Evolutionary conservation across 1,139 yeast species (phyloP), one percentile per base, ranked within the genome.

Genomic region (Lodderomyces oxycetoniae): DNA sequence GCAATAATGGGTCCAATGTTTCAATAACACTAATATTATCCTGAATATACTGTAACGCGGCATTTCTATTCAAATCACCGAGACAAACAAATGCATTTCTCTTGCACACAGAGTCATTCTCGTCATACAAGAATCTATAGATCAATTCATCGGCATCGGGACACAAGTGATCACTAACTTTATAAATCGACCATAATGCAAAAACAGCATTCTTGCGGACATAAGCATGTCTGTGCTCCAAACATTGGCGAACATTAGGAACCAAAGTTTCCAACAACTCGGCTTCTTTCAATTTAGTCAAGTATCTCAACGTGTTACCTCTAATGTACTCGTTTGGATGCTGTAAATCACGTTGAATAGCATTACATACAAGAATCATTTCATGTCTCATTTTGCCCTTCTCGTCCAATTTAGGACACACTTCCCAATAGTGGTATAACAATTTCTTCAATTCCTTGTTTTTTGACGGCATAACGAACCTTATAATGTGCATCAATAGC

Each of bases 321-420:
- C 98, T 77, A 45, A 93, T 84, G 56, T 82, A 93, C 61, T 93
- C 98, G 64, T 93, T 93, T 35, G 98, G 96, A 63, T 93, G 98
- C 61, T 89, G 96, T 49, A 93, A 74, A 59, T 93, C 99, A 61
- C 91, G 88, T 61, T 93, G 95, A 52, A 93, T 87, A 37, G 97
- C 96, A 58, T 93, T 93, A 67, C 97, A 91, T 34, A 91, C 98
- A 47, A 93, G 77, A 63, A 93, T 91, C 97, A 93, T 91, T 63
- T 93, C 99, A 60, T 89, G 97, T 66, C 88, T 86, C 71, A 93
- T 77, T 57, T 86, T 86, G 4, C 98, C 98, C 34, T 82, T 81
- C 31, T 75, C 71, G 49, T 87, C 95, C 49, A 81, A 70, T 63
- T 93, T 93, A 36, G 96, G 95, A 56, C 96, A 93, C 38, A 89